Conservation (phyloP, 2,329 filamentous ascomycete genomes). For the Coniochaeta sp. region DNA sequence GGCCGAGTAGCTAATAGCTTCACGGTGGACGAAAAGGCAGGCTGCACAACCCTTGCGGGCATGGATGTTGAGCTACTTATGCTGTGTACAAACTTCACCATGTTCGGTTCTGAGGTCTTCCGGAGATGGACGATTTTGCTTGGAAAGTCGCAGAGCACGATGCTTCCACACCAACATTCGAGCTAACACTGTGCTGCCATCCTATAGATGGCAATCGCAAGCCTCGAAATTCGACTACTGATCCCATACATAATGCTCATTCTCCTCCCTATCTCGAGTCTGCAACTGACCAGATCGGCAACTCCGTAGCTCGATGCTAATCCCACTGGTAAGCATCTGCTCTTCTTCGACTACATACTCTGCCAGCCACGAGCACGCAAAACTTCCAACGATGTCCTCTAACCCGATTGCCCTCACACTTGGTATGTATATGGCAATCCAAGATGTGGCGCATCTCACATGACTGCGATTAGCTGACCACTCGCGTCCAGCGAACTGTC, state of each 20-base stretch:
- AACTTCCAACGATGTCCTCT: constrained; percentile 7
- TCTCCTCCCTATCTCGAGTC: background rate
- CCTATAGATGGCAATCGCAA: background rate
- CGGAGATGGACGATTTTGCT: no score
- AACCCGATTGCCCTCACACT: constrained; percentile 7
- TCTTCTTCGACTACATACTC: constrained; percentile 1
- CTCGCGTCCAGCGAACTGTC: constrained; percentile 17
- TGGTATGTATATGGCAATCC: constrained; percentile 9
- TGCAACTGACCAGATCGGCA: background rate
- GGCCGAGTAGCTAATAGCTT: background rate
- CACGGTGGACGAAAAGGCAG: background rate
- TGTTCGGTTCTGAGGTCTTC: no score
- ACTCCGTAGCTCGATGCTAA: constrained; percentile 8
- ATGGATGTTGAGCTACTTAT: background rate
- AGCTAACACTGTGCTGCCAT: background rate
- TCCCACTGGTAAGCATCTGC: constrained; percentile 6
- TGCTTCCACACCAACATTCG: background rate
- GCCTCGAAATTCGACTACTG: background rate
- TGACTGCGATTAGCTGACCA: background rate
- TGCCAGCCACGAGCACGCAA: constrained; percentile 1
- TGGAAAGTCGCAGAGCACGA: background rate
- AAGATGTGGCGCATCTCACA: background rate
- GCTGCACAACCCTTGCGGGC: background rate
- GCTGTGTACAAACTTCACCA: background rate
- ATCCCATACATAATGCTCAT: background rate